Base-by-base conservation (phyloP, 352 stramenopile species). In the Pythium chondricola region DNA sequence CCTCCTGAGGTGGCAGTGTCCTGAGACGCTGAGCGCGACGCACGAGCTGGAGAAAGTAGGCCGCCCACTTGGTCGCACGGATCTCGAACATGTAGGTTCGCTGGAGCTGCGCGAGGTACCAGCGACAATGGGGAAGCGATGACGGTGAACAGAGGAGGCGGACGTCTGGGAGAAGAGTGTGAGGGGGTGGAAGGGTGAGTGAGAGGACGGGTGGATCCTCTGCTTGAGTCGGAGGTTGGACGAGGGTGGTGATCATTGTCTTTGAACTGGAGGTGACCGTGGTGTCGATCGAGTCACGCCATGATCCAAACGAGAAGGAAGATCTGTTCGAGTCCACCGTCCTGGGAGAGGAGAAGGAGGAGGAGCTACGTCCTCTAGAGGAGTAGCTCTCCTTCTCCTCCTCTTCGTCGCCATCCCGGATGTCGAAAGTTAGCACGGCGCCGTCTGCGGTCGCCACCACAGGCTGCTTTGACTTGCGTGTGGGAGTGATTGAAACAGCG, bases 31-130 rank as follows among this genome's bases (percentile, higher is more conserved):
- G 68, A 11, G 64, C 74, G 5, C 47, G 48, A 14, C 67, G 61
- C 14, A 88, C 63, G 25, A 91, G 63, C 47, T 69, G 61, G 14
- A 91, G 63, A 48, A 86, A 85, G 46, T 87, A 91, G 16, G 76
- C 74, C 1, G 74, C 80, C 80, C 80, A 91, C 44, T 87, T 87
- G 52, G 80, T 91, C 17, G 74, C 66, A 14, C 77, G 73, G 42
- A 91, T 83, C 60, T 85, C 80, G 40, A 91, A 91, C 37, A 84
- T 57, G 33, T 83, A 66, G 29, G 65, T 61, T 24, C 58, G 62
- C 22, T 87, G 52, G 31, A 83, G 58, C 22, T 53, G 61, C 3
- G 56, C 53, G 6, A 84, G 57, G 37, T 70, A 69, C 4, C 43
- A 46, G 18, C 61, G 66, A 11, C 69, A 64, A 0, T 31, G n/a